phyloP scores from a whole-genome alignment of 2,329 filamentous ascomycete species.

The Plectosphaerella cucumerina region DNA sequence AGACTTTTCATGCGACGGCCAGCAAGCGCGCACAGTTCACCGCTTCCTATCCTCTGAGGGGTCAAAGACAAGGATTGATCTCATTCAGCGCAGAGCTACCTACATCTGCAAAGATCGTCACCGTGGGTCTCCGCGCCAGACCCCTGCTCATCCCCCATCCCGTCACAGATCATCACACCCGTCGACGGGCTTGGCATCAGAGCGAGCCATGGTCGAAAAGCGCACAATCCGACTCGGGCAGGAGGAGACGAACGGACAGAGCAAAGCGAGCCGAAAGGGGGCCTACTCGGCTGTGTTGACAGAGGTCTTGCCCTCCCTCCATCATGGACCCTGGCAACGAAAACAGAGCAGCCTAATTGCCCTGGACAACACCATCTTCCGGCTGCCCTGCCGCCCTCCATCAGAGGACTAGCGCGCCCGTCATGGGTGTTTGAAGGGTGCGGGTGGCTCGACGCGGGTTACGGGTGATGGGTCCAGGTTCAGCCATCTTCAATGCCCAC shows the following conservation, averaged over 20 bases:
- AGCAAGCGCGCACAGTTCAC: too few species aligned
- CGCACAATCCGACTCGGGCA: too few species aligned
- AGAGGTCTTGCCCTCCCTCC: too few species aligned
- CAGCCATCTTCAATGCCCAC: neutral
- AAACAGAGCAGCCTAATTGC: neutral
- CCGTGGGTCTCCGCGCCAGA: neutral
- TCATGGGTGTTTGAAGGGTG: neutral
- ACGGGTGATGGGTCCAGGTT: neutral
- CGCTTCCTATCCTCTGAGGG: too few species aligned
- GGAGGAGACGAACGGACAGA: too few species aligned
- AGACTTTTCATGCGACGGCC: too few species aligned
- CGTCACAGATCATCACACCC: neutral
- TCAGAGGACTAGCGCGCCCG: neutral
- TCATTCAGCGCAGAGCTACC: neutral
- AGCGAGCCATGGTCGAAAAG: neutral
- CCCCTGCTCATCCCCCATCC: neutral
- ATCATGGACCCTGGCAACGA: neutral
- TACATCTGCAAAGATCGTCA: neutral
- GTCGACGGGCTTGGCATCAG: neutral
- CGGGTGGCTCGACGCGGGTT: neutral
- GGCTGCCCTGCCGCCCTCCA: neutral
- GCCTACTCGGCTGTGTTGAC: too few species aligned
- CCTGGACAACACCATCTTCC: neutral
- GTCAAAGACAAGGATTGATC: too few species aligned
- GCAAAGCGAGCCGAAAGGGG: too few species aligned